A percentile compares a stretch with the other conserved stretches of the same genome.
These are phyloP conservation scores for Magnusiomyces tetraspermus DNA, from an alignment of 1,139 yeast species.

Conservation along the genomic window DNA sequence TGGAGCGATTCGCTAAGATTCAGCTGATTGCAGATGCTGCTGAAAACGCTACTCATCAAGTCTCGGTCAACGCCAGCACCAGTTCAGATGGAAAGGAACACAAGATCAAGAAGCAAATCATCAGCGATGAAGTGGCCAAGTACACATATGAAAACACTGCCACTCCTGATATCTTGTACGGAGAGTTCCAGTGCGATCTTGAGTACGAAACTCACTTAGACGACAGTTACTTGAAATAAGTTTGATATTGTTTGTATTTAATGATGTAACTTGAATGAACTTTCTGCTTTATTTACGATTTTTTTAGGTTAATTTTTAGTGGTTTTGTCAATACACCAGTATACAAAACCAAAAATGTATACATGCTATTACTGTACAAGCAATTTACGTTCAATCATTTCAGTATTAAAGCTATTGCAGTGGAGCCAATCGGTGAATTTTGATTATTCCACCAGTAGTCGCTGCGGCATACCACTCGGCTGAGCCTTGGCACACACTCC, in stretches of 20 bases:
- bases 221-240: conserved; percentile 5
- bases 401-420: too few species aligned
- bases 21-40: conserved; percentile 59
- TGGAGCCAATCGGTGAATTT: conserved; percentile 50
- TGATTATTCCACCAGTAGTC: conserved; percentile 54
- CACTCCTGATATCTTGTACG: conserved; percentile 59
- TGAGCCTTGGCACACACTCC: conserved; percentile 48
- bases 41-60: conserved; percentile 18
- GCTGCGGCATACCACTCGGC: conserved; percentile 62
- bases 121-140: conserved; percentile 60
- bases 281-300: too few species aligned
- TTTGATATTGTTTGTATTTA: too few species aligned
- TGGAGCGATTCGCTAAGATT: conserved; percentile 64
- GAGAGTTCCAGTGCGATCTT: conserved; percentile 65
- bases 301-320: too few species aligned
- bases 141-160: conserved; percentile 53
- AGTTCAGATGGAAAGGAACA: conserved; percentile 16
- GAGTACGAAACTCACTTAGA: conserved; percentile 33
- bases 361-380: too few species aligned
- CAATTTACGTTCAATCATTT: too few species aligned
- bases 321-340: too few species aligned
- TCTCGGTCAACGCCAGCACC: background rate
- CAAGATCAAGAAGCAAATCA: conserved; percentile 31
- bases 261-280: too few species aligned
- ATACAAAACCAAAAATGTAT: too few species aligned